Evolutionary conservation across 257 asterid genomes (phyloP).

Genomic region (Forsythia viridissima): DNA sequence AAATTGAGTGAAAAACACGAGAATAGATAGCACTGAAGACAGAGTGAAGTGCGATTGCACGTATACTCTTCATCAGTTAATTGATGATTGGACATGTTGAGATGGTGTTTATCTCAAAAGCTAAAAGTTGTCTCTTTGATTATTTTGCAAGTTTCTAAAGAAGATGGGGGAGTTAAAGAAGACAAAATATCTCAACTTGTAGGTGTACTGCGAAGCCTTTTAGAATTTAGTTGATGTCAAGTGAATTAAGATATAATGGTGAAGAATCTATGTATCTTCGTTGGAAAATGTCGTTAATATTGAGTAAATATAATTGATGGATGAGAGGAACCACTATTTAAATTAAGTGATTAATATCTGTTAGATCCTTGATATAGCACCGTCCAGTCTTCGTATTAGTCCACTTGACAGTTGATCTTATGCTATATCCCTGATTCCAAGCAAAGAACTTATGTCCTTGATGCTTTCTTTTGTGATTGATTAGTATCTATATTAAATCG

Average conservation of each 20-base stretch:
- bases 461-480: not conserved
- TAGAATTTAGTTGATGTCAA: not conserved
- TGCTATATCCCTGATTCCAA: not conserved
- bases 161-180: too few species aligned
- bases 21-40: not conserved
- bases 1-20: not conserved
- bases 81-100: constrained; percentile 1
- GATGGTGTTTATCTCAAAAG: not conserved
- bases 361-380: not conserved
- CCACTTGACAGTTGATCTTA: not conserved
- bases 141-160: not conserved
- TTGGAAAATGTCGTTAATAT: not conserved
- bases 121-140: not conserved
- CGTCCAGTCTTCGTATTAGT: not conserved
- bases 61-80: not conserved
- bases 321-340: not conserved
- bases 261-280: not conserved
- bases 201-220: not conserved
- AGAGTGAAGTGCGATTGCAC: not conserved
- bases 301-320: not conserved
- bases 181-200: not conserved
- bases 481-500: not conserved
- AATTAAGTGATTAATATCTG: not conserved
- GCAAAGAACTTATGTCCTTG: not conserved
- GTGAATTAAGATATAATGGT: not conserved